Conservation (phyloP, 805 yeast genomes). For the Saturnispora mendoncae region DNA sequence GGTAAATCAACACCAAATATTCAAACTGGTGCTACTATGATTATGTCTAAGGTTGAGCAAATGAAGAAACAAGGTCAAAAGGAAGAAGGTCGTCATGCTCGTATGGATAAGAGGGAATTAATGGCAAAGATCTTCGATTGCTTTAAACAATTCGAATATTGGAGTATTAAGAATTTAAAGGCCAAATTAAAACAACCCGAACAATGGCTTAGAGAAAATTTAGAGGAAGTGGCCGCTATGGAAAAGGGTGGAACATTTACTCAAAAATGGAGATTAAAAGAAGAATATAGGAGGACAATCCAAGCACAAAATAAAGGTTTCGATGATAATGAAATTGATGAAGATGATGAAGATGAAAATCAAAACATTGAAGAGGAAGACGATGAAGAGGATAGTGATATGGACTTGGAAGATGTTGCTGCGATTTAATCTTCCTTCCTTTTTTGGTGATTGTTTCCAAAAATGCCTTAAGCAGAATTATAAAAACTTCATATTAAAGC, state of each 20-base stretch:
- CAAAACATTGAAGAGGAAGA: constrained; percentile 14
- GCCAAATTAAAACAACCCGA: constrained; percentile 96
- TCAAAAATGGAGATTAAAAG: constrained; percentile 78
- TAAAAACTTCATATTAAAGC: no score
- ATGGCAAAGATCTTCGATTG: constrained; percentile 80
- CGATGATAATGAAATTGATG: constrained; percentile 34
- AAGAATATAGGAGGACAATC: constrained; percentile 74
- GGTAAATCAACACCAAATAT: constrained; percentile 82
- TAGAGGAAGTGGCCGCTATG: constrained; percentile 81
- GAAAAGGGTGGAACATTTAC: constrained; percentile 96
- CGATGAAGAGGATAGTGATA: constrained; percentile 43
- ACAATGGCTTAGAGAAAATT: constrained; percentile 78
- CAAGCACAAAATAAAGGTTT: constrained; percentile 70
- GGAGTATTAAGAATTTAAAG: constrained; percentile 90
- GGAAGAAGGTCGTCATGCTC: constrained; percentile 78
- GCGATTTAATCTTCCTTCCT: constrained; percentile 18
- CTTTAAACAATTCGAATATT: constrained; percentile 91
- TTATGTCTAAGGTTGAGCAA: constrained; percentile 52
- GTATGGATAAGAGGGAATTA: constrained; percentile 89
- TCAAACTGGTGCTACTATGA: constrained; percentile 55
- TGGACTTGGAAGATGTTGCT: constrained; percentile 70
- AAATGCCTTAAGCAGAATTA: no score
- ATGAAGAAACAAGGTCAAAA: constrained; percentile 44
- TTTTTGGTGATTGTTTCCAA: background rate
- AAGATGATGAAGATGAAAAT: constrained; percentile 17